These are phyloP conservation scores for Candida neerlandica DNA, from an alignment of 1,139 yeast genomes.

Conservation along the genomic window DNA sequence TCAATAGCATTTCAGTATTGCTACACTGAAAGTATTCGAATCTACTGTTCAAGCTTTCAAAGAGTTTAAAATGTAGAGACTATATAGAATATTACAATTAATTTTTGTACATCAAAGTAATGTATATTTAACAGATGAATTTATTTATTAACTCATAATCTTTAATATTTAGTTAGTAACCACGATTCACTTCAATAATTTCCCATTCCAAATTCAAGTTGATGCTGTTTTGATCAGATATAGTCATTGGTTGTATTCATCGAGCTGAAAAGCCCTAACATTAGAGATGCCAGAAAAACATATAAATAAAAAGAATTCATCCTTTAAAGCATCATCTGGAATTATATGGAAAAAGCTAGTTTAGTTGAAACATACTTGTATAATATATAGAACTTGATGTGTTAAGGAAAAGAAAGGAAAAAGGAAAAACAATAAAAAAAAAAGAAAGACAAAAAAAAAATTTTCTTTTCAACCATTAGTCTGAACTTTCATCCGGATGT, in stretches of 20 bases:
- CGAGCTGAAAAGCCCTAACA: conserved; percentile 61
- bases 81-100: no score
- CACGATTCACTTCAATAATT: not conserved
- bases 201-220: not conserved
- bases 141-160: not conserved
- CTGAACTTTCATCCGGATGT: not conserved
- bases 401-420: not conserved
- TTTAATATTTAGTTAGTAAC: not conserved
- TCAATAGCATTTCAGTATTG: no score
- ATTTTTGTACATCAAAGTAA: no score
- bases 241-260: conserved; percentile 62
- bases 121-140: no score
- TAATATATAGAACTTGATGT: no score
- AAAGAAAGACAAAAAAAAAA: not conserved
- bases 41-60: no score
- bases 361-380: no score
- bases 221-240: conserved; percentile 36
- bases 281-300: conserved; percentile 77
- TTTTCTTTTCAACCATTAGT: not conserved
- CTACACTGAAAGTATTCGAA: no score
- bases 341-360: not conserved
- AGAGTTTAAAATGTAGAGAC: no score
- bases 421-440: not conserved
- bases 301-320: conserved; percentile 39
- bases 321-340: conserved; percentile 22